Base-by-base conservation (phyloP, 306 rosid genomes). In the Quercus suber region DNA sequence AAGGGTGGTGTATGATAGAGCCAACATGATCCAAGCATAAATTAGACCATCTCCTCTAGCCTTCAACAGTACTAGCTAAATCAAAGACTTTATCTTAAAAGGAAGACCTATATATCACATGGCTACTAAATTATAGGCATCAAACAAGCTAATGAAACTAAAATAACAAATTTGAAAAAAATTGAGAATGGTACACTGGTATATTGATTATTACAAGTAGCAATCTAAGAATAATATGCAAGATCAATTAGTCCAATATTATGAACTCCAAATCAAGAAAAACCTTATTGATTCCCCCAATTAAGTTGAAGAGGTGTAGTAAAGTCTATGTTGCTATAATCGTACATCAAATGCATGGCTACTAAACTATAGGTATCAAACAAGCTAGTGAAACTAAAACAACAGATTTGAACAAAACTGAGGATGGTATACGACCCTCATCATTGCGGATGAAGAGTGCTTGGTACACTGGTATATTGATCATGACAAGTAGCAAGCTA, bases 381-480 rank as follows among this genome's bases (percentile, higher is more conserved):
- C 86, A 90, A 2, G 67, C 70, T 55, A 87, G 57, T 23, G 88
- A 69, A 79, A 85, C 86, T 77, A 87, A 31, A 76, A 80, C 56
- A 25, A 86, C 6, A 2, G 95, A 86, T 71, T 86, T 85, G 55
- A 89, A 4, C 87, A 87, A 31, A 37, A 87, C 80, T 4, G 87
- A 84, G 65, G 79, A 77, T 15, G 94, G 87, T 61, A 80, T 59
- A 72, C 78, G 18, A 0, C 97, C 93, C 53, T 80, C 79, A 64
- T 92, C 95, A 13, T 18, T 53, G 57, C 95, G 90, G 55, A 90
- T 35, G 77, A 92, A 84, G 75, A 90, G 89, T 4, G 96, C 93
- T 75, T 88, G 83, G 58, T 89, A 90, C 15, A 45, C 76, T 3
- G 88, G 84, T 14, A 71, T 55, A 72, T 76, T 85, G n/a, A 79